Evolutionary conservation across 352 stramenopile species (phyloP).

Genomic region (Phytophthora pistaciae): DNA sequence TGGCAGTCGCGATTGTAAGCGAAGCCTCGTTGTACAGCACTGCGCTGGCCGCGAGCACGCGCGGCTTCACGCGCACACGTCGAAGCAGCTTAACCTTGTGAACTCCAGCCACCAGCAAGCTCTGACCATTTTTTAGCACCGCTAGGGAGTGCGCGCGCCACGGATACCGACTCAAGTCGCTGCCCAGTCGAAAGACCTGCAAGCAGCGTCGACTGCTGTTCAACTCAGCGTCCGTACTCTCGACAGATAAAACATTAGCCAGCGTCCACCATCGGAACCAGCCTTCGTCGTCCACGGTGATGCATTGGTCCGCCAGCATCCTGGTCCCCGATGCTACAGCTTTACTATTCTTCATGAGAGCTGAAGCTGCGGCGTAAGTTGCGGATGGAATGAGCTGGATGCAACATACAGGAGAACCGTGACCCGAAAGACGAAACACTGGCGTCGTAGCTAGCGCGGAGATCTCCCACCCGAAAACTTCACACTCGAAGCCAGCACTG

Average conservation of each 20-base stretch:
- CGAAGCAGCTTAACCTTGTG: constrained; percentile 84
- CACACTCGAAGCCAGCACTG: constrained; percentile 77
- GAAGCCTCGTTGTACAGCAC: constrained; percentile 77
- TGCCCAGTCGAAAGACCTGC: constrained; percentile 75
- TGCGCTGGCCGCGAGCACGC: constrained; percentile 63
- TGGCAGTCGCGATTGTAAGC: constrained; percentile 75
- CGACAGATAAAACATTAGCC: constrained; percentile 64
- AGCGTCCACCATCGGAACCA: constrained; percentile 90
- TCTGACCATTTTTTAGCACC: constrained; percentile 72
- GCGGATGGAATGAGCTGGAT: constrained; percentile 70
- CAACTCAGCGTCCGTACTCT: constrained; percentile 66
- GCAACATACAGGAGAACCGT: constrained; percentile 71
- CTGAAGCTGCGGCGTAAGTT: constrained; percentile 32
- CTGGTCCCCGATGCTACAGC: constrained; percentile 18
- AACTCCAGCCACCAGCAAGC: constrained; percentile 59
- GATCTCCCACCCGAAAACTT: constrained; percentile 82
- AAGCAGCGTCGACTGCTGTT: constrained; percentile 65
- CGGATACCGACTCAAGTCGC: constrained; percentile 63
- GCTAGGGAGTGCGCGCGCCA: constrained; percentile 75
- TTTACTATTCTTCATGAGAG: constrained; percentile 26
- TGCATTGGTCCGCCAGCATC: constrained; percentile 68
- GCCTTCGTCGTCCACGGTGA: constrained; percentile 82
- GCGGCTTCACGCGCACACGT: constrained; percentile 69
- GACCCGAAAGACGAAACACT: constrained; percentile 76
- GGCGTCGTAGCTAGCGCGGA: constrained; percentile 62